These are phyloP conservation scores for Arxiozyma telluris DNA, from an alignment of 1,139 yeast species.

Conservation along the genomic window DNA sequence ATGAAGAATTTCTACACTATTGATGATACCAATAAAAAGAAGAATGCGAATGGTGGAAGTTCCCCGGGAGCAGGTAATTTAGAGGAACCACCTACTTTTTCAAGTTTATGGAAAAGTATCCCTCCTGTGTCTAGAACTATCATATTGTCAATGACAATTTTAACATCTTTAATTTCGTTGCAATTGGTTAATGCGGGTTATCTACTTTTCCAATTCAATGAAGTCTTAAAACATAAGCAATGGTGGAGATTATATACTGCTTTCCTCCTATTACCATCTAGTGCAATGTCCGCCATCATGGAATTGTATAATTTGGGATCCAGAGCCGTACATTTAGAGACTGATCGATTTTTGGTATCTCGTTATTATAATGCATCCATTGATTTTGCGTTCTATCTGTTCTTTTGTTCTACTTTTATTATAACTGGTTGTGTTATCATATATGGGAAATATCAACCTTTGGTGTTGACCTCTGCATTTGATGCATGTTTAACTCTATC, in stretches of 20 bases:
- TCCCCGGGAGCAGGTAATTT: neutral
- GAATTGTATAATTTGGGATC: constrained; percentile 24
- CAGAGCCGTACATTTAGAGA: constrained; percentile 23
- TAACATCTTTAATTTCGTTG: constrained; percentile 1
- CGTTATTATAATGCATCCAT: constrained; percentile 12
- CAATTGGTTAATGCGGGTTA: constrained; percentile 6
- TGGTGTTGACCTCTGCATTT: constrained; percentile 20
- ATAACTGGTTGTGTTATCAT: constrained; percentile 10
- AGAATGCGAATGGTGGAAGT: neutral
- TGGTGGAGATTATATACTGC: constrained; percentile 26
- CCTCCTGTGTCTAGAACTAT: constrained; percentile 19
- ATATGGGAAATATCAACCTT: constrained; percentile 11
- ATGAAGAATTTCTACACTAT: constrained; percentile 8
- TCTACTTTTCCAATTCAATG: constrained; percentile 13
- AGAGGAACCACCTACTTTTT: neutral
- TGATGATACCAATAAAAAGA: neutral
- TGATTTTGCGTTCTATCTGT: constrained; percentile 23
- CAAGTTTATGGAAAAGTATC: constrained; percentile 10
- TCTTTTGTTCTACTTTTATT: constrained; percentile 16
- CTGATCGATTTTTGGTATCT: constrained; percentile 15
- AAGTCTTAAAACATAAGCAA: constrained; percentile 13
- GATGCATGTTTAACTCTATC: constrained; percentile 23
- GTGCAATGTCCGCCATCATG: constrained; percentile 22
- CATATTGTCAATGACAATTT: constrained; percentile 4
- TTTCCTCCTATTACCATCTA: constrained; percentile 18